Evolutionary conservation across 352 stramenopile species (phyloP), one percentile per base, ranked within the genome.

Genomic region (Poterioochromonas sp.): DNA sequence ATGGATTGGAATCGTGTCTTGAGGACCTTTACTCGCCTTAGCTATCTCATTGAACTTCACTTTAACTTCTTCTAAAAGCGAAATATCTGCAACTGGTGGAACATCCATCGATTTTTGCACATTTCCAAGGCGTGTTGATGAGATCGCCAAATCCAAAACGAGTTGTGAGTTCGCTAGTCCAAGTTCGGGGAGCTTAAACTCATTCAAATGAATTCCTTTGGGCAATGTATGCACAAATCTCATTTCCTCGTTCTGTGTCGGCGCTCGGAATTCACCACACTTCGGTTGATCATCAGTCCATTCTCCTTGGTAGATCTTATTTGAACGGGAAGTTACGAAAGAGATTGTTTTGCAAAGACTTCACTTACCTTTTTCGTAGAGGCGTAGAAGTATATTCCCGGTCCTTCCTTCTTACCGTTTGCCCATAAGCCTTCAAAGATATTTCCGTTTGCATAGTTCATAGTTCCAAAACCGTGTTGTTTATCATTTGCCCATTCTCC

Each of bases 281-380:
- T 32, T 2, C 1, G 73, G 47, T 58, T 40, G 29, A 60, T 78
- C 73, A n/a, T 78, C 49, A 43, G 29, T 8, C 73, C 73, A 78
- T 40, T 78, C 73, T 47, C 73, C 73, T 70, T 78, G 3, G 44
- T 78, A 78, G 0, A 78, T 49, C 49, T 78, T 32, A 62, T 37
- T 44, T 40, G 0, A 35, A 34, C 15, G 8, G 3, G 35, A n/a
- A 64, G 18, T 62, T 29, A 40, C 8, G 12, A 53, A 37, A 73
- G 2, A 53, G 44, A 53, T 73, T 44, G 26, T 29, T 35, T 44
- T 5, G 2, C 34, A 73, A 73, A 35, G 29, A 11, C 11, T 44
- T 29, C 2, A 29, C 12, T 63, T 22, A 76, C 69, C 69, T 76
- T 78, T 22, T 29, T 65, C 11, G 71, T 78, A 18, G 71, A 63